Evolutionary conservation across 1,139 yeast species (phyloP).

Genomic region (Lodderomyces pseudojiufengensis): DNA sequence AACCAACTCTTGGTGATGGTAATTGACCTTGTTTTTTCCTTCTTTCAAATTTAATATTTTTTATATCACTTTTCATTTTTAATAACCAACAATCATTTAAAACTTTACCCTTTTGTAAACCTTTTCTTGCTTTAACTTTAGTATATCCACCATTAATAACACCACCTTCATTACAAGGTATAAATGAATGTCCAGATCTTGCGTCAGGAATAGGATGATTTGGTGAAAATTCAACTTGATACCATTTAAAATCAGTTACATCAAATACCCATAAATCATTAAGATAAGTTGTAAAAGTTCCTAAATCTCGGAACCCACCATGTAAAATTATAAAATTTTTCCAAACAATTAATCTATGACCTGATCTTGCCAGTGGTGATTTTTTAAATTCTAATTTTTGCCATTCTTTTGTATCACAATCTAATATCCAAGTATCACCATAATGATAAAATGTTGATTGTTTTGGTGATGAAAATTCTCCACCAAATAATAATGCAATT

Average conservation of each 20-base stretch:
- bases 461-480: constrained; percentile 95
- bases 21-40: constrained; percentile 84
- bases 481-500: constrained; percentile 81
- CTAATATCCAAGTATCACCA: constrained; percentile 93
- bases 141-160: constrained; percentile 91
- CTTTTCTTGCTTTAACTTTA: constrained; percentile 87
- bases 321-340: constrained; percentile 79
- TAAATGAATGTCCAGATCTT: constrained; percentile 86
- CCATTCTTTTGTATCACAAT: constrained; percentile 85
- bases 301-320: constrained; percentile 94
- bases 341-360: constrained; percentile 89
- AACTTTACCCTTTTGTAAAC: constrained; percentile 89
- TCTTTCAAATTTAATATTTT: constrained; percentile 80
- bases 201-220: constrained; percentile 84
- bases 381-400: constrained; percentile 71
- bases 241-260: constrained; percentile 86
- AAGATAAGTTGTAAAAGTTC: constrained; percentile 76
- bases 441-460: constrained; percentile 95
- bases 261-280: constrained; percentile 93
- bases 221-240: constrained; percentile 80
- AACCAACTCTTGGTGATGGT: constrained; percentile 93
- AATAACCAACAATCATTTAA: constrained; percentile 83
- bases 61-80: constrained; percentile 84
- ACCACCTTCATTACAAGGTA: constrained; percentile 83
- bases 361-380: constrained; percentile 81